These are phyloP conservation scores for Helotiales sp. DNA, from an alignment of 2,329 filamentous ascomycete species.

Conservation along the genomic window DNA sequence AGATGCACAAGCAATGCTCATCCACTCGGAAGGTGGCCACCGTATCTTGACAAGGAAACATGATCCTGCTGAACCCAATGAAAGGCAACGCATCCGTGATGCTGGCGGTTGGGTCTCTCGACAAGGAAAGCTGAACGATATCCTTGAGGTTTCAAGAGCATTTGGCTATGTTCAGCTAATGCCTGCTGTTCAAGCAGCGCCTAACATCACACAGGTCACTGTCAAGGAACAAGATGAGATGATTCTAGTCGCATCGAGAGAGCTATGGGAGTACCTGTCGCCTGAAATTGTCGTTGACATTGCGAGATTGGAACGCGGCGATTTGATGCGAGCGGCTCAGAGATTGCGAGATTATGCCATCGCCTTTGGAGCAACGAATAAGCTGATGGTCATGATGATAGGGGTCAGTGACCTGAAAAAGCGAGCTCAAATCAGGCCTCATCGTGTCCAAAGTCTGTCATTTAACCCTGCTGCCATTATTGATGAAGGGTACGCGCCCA, in stretches of 20 bases:
- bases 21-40: conserved; percentile 84
- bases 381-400: conserved; percentile 99
- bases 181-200: conserved; percentile 90
- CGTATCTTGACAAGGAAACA: conserved; percentile 88
- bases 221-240: conserved; percentile 91
- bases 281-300: conserved; percentile 92
- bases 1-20: conserved; percentile 93
- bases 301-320: conserved; percentile 80
- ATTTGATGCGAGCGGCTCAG: conserved; percentile 93
- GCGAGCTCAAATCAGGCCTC: conserved; percentile 71
- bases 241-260: conserved; percentile 86
- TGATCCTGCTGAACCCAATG: conserved; percentile 83
- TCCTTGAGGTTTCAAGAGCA: conserved; percentile 87
- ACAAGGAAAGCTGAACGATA: conserved; percentile 90
- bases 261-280: conserved; percentile 93
- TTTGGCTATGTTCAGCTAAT: conserved; percentile 95
- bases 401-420: conserved; percentile 90
- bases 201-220: conserved; percentile 77
- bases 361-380: conserved; percentile 89
- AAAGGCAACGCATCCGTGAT: conserved; percentile 88
- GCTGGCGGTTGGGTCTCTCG: conserved; percentile 95
- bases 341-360: conserved; percentile 95
- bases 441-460: conserved; percentile 78
- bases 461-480: conserved; percentile 77
- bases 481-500: conserved; percentile 71